Evolutionary conservation across 345 rosid genomes (phyloP), one percentile per base, ranked within the genome.

Genomic region (Acer yangbiense): DNA sequence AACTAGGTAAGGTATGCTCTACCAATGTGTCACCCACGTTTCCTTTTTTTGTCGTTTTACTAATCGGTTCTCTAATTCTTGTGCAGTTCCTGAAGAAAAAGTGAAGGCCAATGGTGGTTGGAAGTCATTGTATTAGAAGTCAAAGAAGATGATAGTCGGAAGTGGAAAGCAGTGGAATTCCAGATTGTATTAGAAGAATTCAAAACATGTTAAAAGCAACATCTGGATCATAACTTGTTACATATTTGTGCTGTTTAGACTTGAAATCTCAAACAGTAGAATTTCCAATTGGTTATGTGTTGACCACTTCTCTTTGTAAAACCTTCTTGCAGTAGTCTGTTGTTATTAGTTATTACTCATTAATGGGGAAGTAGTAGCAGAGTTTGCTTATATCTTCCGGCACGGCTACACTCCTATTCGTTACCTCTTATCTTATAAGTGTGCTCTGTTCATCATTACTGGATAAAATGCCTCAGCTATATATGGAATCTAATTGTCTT

Each of bases 1-100:
- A 90, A 78, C 83, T 92, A 92, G 95, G 88, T 82, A 75, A 90
- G 93, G 83, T 76, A 70, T 39, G 82, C 39, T 58, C 35, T 70
- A 16, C 32, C 7, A 18, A 60, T 60, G 64, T 20, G 25, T 20
- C 64, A 20, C 64, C 25, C 1, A 2, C 9, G 7, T 7, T 57
- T n/a, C 7, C n/a, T 35, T 35, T 29, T 35, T 35, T 35, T 35
- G 39, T 35, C 39, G 39, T 35, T 35, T 35, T 35, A 35, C 39
- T 0, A 35, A 35, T 35, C 6, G 39, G 39, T 43, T 43, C 9
- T 43, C 46, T 43, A 43, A 43, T 7, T 43, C 46, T 43, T 43
- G 46, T 43, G 39, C 39, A 35, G 6, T 35, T 0, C 1, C 39
- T 4, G 39, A 35, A 35, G 39, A 35, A 35, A 32, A 35, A 35